Conservation (phyloP, 129 eudicot species). For the Escallonia herrerae region DNA sequence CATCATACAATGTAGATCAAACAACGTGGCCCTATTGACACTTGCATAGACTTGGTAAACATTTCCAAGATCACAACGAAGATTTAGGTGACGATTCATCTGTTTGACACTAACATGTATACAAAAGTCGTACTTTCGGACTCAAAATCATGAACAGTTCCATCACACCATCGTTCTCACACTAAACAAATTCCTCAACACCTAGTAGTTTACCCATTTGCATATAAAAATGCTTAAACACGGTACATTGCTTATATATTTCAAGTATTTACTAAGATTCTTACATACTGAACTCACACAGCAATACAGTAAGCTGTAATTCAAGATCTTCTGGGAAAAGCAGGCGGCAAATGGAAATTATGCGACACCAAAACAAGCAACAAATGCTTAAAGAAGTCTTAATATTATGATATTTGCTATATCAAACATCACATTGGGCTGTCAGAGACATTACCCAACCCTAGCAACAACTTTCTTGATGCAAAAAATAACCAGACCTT, state of each 20-base stretch:
- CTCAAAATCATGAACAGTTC: too few species aligned
- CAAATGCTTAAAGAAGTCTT: background rate
- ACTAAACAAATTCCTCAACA: too few species aligned
- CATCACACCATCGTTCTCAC: too few species aligned
- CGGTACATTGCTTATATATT: background rate
- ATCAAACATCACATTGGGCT: background rate
- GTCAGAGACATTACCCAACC: conserved; percentile 1
- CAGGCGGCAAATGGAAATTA: background rate
- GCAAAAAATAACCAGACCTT: background rate
- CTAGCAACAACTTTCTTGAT: background rate
- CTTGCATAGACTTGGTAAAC: too few species aligned
- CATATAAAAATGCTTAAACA: too few species aligned
- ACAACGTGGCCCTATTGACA: too few species aligned
- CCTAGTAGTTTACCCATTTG: too few species aligned
- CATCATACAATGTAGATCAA: too few species aligned
- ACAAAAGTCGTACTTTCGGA: too few species aligned
- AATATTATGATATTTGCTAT: background rate
- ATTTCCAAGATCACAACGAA: too few species aligned
- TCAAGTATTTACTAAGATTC: background rate
- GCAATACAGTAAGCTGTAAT: background rate
- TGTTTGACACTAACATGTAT: too few species aligned
- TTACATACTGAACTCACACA: background rate
- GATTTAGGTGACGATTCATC: too few species aligned
- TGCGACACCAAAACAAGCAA: background rate
- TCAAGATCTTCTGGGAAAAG: background rate